These are phyloP conservation scores for Flueggea neowawraea DNA, from an alignment of 441 rosid species.

Conservation along the genomic window DNA sequence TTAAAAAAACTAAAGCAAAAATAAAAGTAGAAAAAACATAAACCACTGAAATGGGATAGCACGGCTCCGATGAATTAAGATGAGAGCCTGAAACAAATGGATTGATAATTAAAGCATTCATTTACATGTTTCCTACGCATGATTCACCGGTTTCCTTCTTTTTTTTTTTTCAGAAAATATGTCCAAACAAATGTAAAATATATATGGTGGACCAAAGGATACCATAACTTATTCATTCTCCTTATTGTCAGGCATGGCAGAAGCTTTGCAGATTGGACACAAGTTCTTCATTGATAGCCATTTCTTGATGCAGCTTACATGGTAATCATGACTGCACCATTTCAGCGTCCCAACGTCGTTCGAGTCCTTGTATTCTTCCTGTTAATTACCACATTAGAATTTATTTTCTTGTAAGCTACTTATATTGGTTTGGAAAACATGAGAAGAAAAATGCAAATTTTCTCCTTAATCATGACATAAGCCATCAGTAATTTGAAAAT, in stretches of 20 bases:
- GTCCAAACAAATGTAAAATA: not conserved
- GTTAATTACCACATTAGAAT: constrained; percentile 6
- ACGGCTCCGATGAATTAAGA: constrained; percentile 13
- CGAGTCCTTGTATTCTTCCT: constrained; percentile 77
- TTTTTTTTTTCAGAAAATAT: not conserved
- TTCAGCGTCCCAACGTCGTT: constrained; percentile 55
- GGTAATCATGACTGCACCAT: constrained; percentile 74
- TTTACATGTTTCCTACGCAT: constrained; percentile 11
- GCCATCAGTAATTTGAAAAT: not conserved
- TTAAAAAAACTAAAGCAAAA: too few relatives aligned
- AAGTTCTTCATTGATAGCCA: constrained; percentile 86
- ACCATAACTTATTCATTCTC: constrained; percentile 13
- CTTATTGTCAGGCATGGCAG: constrained; percentile 36
- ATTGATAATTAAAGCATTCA: constrained; percentile 9
- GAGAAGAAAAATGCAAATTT: not conserved
- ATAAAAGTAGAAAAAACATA: too few relatives aligned
- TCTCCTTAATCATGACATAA: too few relatives aligned
- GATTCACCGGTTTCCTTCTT: too few relatives aligned
- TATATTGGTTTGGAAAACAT: not conserved
- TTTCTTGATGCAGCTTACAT: constrained; percentile 72
- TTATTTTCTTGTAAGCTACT: not conserved
- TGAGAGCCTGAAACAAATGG: constrained; percentile 26
- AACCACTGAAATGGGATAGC: too few relatives aligned
- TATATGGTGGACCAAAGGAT: too few relatives aligned
- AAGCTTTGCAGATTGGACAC: constrained; percentile 88